Percentiles rank a stretch among this genome's conserved stretches.
Evolutionary conservation across 805 yeast species (phyloP).

Genomic region (Barnettozyma populi): DNA sequence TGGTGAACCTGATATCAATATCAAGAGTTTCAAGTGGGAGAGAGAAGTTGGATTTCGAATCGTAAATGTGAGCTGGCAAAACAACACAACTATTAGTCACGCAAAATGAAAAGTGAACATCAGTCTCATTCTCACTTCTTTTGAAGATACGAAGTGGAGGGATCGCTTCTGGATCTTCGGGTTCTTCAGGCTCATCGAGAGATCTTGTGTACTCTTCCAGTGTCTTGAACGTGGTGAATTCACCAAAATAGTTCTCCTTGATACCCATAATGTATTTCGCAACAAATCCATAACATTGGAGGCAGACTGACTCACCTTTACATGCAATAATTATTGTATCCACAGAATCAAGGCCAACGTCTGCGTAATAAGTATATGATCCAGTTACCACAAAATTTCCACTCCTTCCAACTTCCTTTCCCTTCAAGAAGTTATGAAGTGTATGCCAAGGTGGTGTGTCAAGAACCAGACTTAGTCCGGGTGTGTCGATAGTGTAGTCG

Average conservation of each 20-base stretch:
- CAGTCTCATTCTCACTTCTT: constrained; percentile 66
- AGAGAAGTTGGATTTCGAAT: constrained; percentile 54
- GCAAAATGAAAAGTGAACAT: constrained; percentile 66
- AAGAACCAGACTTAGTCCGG: constrained; percentile 53
- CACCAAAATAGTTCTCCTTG: constrained; percentile 89
- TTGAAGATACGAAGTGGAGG: constrained; percentile 19
- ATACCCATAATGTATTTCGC: constrained; percentile 69
- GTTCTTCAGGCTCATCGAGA: background rate
- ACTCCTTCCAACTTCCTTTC: constrained; percentile 62
- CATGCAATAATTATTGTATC: constrained; percentile 67
- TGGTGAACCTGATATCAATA: constrained; percentile 79
- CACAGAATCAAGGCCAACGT: constrained; percentile 57
- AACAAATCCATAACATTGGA: constrained; percentile 75
- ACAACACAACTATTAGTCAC: constrained; percentile 66
- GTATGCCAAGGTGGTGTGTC: constrained; percentile 95
- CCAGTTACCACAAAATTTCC: constrained; percentile 58
- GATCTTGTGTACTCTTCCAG: constrained; percentile 66
- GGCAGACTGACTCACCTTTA: constrained; percentile 56
- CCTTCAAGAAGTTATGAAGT: constrained; percentile 58
- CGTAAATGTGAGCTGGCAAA: constrained; percentile 69
- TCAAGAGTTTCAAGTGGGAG: constrained; percentile 61
- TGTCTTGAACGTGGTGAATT: constrained; percentile 73
- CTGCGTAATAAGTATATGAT: constrained; percentile 53
- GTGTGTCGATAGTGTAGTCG: constrained; percentile 46
- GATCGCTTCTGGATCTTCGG: background rate